Percentiles rank a stretch among this genome's conserved stretches.
Evolutionary conservation across 257 asterid genomes (phyloP).

Genomic region (Dorcoceras hygrometricum): DNA sequence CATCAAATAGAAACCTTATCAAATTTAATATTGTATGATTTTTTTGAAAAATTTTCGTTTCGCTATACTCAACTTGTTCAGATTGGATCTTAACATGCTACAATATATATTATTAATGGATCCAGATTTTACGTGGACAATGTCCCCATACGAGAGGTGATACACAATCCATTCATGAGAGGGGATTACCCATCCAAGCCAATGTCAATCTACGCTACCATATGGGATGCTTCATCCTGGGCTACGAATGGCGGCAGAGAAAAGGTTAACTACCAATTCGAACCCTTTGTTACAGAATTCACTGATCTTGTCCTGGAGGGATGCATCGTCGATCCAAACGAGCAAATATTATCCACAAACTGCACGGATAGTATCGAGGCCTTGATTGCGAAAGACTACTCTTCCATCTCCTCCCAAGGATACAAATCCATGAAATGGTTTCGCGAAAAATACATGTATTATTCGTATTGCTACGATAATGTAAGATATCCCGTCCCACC

Average conservation of each 20-base stretch:
- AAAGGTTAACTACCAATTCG: slow-evolving; percentile 60
- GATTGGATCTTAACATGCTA: too few species aligned
- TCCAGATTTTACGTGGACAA: slow-evolving; percentile 78
- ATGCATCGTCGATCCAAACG: slow-evolving; percentile 70
- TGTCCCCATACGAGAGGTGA: slow-evolving; percentile 69
- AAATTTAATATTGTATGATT: too few species aligned
- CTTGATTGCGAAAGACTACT: slow-evolving; percentile 35
- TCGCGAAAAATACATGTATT: slow-evolving; percentile 68
- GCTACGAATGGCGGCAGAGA: slow-evolving; percentile 87
- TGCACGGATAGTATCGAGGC: slow-evolving; percentile 44
- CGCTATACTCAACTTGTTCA: too few species aligned
- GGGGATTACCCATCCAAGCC: slow-evolving; percentile 92
- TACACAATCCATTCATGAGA: slow-evolving; percentile 43
- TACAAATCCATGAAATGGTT: slow-evolving; percentile 57
- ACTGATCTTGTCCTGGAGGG: slow-evolving; percentile 69
- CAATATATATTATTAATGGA: not conserved
- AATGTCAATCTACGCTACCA: slow-evolving; percentile 88
- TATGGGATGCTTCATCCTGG: slow-evolving; percentile 96
- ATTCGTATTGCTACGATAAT: slow-evolving; percentile 71
- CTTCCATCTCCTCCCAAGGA: slow-evolving; percentile 36
- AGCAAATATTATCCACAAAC: slow-evolving; percentile 66
- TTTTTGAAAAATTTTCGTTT: too few species aligned
- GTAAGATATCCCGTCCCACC: slow-evolving; percentile 62
- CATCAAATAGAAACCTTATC: too few species aligned
- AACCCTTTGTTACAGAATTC: slow-evolving; percentile 74